These are phyloP conservation scores for Coemansia sp. DNA, from an alignment of 192 early-diverging fungal genomes.

Conservation along the genomic window DNA sequence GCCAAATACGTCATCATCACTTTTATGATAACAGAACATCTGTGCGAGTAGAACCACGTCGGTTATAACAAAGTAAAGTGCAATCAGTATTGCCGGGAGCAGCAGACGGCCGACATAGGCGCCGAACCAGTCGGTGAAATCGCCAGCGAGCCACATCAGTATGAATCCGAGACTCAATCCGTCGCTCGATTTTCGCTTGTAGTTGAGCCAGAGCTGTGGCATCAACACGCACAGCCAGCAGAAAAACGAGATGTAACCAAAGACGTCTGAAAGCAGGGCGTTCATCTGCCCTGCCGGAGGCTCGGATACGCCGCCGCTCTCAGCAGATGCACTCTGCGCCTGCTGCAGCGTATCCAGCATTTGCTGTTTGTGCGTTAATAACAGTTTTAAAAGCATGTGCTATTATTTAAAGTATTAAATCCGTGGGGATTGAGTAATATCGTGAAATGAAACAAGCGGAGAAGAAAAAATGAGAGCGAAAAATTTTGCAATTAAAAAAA, in stretches of 20 bases:
- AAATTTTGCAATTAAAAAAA: constrained; percentile 6
- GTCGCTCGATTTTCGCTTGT: constrained; percentile 49
- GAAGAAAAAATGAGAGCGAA: constrained; percentile 5
- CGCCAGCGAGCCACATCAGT: constrained; percentile 49
- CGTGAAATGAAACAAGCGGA: neutral
- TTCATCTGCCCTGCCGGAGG: constrained; percentile 12
- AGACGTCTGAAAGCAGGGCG: constrained; percentile 35
- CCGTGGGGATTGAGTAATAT: neutral
- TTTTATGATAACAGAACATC: constrained; percentile 61
- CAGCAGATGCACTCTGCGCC: constrained; percentile 1
- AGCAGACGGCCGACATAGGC: constrained; percentile 43
- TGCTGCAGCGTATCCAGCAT: constrained; percentile 25
- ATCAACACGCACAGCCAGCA: constrained; percentile 43
- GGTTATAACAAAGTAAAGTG: constrained; percentile 69
- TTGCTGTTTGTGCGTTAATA: constrained; percentile 20
- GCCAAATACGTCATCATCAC: constrained; percentile 41
- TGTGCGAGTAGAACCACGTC: constrained; percentile 68
- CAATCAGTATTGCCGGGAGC: constrained; percentile 61
- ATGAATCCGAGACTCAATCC: constrained; percentile 47
- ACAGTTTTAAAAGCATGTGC: constrained; percentile 24
- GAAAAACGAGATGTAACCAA: constrained; percentile 42
- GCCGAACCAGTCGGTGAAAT: constrained; percentile 50
- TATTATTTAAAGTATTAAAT: neutral
- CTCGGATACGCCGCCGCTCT: neutral
- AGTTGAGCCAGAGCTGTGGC: constrained; percentile 50